A percentile compares a stretch with the other conserved stretches of the same genome.
Conservation (phyloP, 805 yeast species). For the Schwanniomyces vanrijiae region DNA sequence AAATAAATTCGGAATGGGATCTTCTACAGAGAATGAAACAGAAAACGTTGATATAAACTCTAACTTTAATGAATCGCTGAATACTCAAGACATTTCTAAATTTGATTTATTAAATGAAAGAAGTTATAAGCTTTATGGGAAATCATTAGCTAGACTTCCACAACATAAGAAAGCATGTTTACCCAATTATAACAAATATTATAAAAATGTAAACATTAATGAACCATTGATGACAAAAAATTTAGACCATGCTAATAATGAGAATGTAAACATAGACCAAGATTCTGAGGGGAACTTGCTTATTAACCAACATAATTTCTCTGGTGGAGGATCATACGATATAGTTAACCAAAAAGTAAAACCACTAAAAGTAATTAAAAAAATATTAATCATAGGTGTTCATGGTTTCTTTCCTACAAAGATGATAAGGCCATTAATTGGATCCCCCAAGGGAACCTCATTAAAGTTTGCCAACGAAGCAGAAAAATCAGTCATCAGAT, state of each 20-base stretch:
- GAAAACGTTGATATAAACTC: conserved; percentile 11
- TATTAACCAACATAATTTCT: conserved; percentile 23
- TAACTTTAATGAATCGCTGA: conserved; percentile 8
- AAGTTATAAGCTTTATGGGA: conserved; percentile 40
- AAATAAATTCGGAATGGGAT: conserved; percentile 33
- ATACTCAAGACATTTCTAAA: conserved; percentile 27
- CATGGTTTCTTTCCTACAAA: conserved; percentile 95
- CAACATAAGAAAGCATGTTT: conserved; percentile 38
- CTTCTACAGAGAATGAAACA: conserved; percentile 17
- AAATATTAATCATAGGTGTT: conserved; percentile 83
- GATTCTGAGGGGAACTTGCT: conserved; percentile 42
- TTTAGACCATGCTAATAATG: conserved; percentile 28
- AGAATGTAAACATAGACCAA: conserved; percentile 37
- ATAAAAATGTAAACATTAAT: conserved; percentile 13
- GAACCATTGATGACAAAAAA: conserved; percentile 17
- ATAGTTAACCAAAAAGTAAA: conserved; percentile 27
- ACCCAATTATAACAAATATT: conserved; percentile 34
- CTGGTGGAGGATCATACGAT: conserved; percentile 12
- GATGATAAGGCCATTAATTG: conserved; percentile 81
- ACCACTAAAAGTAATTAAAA: conserved; percentile 40
- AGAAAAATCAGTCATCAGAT: conserved; percentile 68
- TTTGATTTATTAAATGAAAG: conserved; percentile 31
- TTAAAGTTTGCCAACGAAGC: conserved; percentile 88
- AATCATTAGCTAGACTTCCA: conserved; percentile 35
- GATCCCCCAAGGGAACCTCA: conserved; percentile 97